phyloP scores from a whole-genome alignment of 2,329 filamentous ascomycete genomes.

The Pestalotiopsis sp. region DNA sequence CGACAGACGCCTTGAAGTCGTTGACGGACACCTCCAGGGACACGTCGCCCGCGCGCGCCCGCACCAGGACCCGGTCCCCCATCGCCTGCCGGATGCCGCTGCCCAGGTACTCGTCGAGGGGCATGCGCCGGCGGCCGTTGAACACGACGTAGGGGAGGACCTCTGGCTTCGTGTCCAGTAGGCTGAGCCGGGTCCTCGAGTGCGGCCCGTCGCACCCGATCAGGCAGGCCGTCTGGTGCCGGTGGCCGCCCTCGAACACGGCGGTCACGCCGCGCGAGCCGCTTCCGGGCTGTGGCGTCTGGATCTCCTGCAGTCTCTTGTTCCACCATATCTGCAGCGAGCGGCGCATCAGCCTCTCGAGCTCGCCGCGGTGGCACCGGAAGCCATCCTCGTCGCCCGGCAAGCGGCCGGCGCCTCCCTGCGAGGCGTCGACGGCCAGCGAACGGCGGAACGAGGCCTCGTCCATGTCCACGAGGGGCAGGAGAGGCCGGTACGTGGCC shows the following conservation, averaged over 20 bases:
- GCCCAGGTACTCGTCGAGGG: neutral
- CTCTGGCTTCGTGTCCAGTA: neutral
- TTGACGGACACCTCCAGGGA: slow-evolving; percentile 7
- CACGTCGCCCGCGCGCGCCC: slow-evolving; percentile 2
- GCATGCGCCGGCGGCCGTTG: slow-evolving; percentile 6
- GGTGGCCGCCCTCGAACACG: neutral
- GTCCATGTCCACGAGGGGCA: neutral
- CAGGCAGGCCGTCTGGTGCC: neutral
- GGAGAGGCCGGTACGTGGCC: neutral
- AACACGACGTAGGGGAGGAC: slow-evolving; percentile 12
- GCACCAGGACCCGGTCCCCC: neutral
- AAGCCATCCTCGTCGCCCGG: neutral
- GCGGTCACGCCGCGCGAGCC: neutral
- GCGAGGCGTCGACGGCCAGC: neutral
- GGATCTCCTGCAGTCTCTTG: neutral
- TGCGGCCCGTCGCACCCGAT: slow-evolving; percentile 10
- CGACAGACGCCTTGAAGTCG: neutral
- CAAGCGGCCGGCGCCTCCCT: neutral
- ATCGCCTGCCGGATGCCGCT: neutral
- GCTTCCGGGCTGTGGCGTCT: neutral
- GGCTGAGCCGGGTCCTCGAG: slow-evolving; percentile 1
- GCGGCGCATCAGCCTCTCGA: neutral
- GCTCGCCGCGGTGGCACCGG: neutral
- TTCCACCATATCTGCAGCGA: neutral
- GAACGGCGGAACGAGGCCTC: neutral